Evolutionary conservation across 1,284 basidiomycete species (phyloP).

Genomic region (Cutaneotrichosporon cutaneum): DNA sequence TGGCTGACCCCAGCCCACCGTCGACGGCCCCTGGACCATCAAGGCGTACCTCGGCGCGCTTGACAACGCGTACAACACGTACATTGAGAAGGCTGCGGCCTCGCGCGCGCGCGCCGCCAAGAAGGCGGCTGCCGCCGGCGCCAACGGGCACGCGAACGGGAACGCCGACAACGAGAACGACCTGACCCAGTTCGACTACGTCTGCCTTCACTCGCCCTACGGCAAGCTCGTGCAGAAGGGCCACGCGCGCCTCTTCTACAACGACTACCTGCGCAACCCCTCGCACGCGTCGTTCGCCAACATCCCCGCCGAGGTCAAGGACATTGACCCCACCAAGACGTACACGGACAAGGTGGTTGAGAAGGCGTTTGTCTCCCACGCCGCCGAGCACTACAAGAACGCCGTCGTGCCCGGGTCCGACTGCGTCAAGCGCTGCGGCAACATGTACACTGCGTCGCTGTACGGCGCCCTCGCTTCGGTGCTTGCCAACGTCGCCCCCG

Average conservation of each 20-base stretch:
- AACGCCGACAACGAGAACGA: constrained; percentile 53
- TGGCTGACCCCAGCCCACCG: constrained; percentile 68
- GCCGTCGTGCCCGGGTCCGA: constrained; percentile 75
- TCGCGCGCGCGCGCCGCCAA: constrained; percentile 52
- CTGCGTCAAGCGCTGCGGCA: constrained; percentile 83
- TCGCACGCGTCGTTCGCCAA: constrained; percentile 69
- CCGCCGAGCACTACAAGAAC: constrained; percentile 68
- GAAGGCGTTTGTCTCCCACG: constrained; percentile 80
- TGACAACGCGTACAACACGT: constrained; percentile 84
- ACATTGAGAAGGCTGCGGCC: constrained; percentile 77
- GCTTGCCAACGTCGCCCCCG: constrained; percentile 66
- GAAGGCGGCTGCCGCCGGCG: constrained; percentile 43
- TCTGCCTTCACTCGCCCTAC: constrained; percentile 92
- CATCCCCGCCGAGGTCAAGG: constrained; percentile 68
- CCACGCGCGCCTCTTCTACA: constrained; percentile 74
- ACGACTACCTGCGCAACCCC: constrained; percentile 82
- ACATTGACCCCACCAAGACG: constrained; percentile 67
- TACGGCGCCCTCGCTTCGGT: constrained; percentile 90
- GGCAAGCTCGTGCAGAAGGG: constrained; percentile 98
- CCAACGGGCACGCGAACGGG: constrained; percentile 40
- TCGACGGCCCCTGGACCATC: constrained; percentile 95
- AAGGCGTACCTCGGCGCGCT: constrained; percentile 93
- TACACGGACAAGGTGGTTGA: constrained; percentile 92
- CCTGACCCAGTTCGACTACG: constrained; percentile 79
- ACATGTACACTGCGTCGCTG: constrained; percentile 98